A percentile compares a stretch with the other conserved stretches of the same genome.
Evolutionary conservation across 2,329 filamentous ascomycete genomes (phyloP).

Genomic region (Arthroderma sp.): DNA sequence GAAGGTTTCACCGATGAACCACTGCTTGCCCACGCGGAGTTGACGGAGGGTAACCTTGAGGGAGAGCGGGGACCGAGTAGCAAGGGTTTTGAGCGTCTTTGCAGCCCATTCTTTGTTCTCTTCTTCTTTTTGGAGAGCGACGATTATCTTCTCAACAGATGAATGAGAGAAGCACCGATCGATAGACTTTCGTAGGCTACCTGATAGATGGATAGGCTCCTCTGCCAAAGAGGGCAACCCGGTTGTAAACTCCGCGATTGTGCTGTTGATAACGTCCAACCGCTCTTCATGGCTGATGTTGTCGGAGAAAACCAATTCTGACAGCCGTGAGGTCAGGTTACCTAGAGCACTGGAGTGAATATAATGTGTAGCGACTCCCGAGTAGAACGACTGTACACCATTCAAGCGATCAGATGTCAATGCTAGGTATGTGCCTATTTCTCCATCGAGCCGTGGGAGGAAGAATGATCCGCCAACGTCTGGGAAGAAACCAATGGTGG

Average conservation of each 20-base stretch:
- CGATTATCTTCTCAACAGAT: slow-evolving; percentile 56
- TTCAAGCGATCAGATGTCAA: slow-evolving; percentile 74
- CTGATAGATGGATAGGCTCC: slow-evolving; percentile 53
- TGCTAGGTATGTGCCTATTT: slow-evolving; percentile 81
- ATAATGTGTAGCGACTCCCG: slow-evolving; percentile 91
- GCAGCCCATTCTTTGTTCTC: slow-evolving; percentile 60
- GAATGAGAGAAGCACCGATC: slow-evolving; percentile 67
- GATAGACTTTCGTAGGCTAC: slow-evolving; percentile 62
- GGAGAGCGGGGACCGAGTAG: slow-evolving; percentile 68
- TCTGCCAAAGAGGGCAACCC: slow-evolving; percentile 54
- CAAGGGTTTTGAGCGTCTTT: slow-evolving; percentile 61
- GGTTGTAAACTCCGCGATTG: slow-evolving; percentile 82
- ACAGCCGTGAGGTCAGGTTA: slow-evolving; percentile 68
- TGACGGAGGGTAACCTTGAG: slow-evolving; percentile 74
- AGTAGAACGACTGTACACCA: slow-evolving; percentile 77
- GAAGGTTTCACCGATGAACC: slow-evolving; percentile 79
- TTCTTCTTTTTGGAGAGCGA: slow-evolving; percentile 46
- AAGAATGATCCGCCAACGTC: slow-evolving; percentile 97
- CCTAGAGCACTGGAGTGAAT: slow-evolving; percentile 79
- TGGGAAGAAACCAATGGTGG: slow-evolving; percentile 95
- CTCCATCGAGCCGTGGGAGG: slow-evolving; percentile 75
- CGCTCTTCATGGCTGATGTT: slow-evolving; percentile 51
- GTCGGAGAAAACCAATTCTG: slow-evolving; percentile 81
- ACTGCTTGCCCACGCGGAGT: slow-evolving; percentile 60
- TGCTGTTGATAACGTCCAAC: slow-evolving; percentile 62